Percentiles rank a stretch among this genome's conserved stretches.
Evolutionary conservation across 225 moss, liverwort and hornwort species (phyloP).

Genomic region (Marchantia polymorpha): DNA sequence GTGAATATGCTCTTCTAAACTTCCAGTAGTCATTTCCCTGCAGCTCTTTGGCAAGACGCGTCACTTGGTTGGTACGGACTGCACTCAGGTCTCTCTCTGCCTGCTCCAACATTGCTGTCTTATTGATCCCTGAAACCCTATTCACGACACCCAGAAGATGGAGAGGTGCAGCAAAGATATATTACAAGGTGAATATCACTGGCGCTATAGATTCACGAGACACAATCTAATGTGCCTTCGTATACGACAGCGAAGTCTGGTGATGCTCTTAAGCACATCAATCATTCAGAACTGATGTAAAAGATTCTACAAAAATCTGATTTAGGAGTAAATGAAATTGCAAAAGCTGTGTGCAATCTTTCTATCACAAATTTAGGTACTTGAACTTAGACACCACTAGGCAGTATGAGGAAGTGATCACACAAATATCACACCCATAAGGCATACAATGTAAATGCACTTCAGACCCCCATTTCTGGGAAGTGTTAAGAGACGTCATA

Average conservation of each 20-base stretch:
- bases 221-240: not conserved
- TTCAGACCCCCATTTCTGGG: too few relatives aligned
- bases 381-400: too few relatives aligned
- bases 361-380: not conserved
- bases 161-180: slow-evolving; percentile 10
- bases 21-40: slow-evolving; percentile 55
- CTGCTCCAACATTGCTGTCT: slow-evolving; percentile 40
- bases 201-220: not conserved
- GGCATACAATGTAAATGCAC: too few relatives aligned
- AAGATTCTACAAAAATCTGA: not conserved
- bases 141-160: slow-evolving; percentile 11
- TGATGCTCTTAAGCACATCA: not conserved
- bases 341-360: not conserved
- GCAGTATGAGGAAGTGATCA: not conserved
- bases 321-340: not conserved
- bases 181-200: not conserved
- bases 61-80: slow-evolving; percentile 41
- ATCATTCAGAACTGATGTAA: not conserved
- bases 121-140: slow-evolving; percentile 44
- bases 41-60: slow-evolving; percentile 48
- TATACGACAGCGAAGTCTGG: not conserved
- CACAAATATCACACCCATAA: not conserved
- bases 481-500: too few relatives aligned
- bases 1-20: slow-evolving; percentile 49
- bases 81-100: slow-evolving; percentile 44